Evolutionary conservation across 495 filamentous ascomycete species (phyloP), one percentile per base, ranked within the genome.

Genomic region (Daldinia grandis): DNA sequence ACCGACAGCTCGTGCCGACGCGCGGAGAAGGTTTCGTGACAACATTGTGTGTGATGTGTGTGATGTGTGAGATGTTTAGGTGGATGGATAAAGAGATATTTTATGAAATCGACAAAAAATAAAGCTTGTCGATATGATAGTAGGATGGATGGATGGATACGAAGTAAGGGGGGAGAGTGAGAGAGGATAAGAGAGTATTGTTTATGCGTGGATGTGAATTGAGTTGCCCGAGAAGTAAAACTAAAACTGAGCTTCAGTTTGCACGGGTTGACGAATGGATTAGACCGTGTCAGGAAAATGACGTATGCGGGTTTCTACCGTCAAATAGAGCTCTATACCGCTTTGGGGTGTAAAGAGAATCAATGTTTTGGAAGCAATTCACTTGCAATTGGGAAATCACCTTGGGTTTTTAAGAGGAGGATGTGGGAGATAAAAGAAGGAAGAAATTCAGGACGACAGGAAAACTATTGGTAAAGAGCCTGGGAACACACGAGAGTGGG

Each of bases 271-370:
- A 14, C 40, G 51, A 62, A 58, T 51, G 38, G 64, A 73, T 58
- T 64, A 42, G 57, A 61, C 49, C 56, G 64, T 27, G 62, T 55
- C 37, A 38, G 57, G 42, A 71, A 71, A 73, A 73, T 73, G 70
- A 73, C 70, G 70, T 73, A 73, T 64, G 69, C 35, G 64, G 25
- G 42, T 62, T 42, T 60, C 54, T 64, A 53, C 58, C 27, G 19
- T 66, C 47, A 44, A 69, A 62, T 62, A 51, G 65, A 69, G 65
- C 61, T 73, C 65, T 73, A 65, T 73, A 62, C 65, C 64, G 56
- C 30, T 68, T 69, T 68, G 47, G 66, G 70, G 40, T 28, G 27
- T 55, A 27, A 21, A 50, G 19, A 56, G 47, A 68, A 60, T 67
- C 58, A 63, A 62, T 40, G 47, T 57, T 44, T 62, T 35, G 5